Conservation (phyloP, 345 rosid genomes). For the Aegle marmelos region DNA sequence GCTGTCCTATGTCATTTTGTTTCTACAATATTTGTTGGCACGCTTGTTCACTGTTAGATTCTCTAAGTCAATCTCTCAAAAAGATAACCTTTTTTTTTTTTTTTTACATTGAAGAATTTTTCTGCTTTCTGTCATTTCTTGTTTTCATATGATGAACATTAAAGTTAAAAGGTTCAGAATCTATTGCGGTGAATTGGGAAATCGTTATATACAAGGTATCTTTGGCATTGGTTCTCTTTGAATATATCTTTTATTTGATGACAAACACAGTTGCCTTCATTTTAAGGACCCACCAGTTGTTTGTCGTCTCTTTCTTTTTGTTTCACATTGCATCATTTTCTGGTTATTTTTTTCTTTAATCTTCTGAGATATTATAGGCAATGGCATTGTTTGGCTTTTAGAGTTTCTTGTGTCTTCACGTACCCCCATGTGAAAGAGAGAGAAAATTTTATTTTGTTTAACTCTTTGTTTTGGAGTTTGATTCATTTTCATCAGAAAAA, state of each 20-base stretch:
- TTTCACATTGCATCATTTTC: background rate
- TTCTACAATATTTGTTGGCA: background rate
- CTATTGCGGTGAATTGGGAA: background rate
- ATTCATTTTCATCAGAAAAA: background rate
- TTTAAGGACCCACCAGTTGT: constrained; percentile 10
- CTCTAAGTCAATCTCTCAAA: background rate
- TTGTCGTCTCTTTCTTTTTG: constrained; percentile 4
- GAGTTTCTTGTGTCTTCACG: constrained; percentile 9
- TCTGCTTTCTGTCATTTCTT: background rate
- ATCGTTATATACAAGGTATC: constrained; percentile 1
- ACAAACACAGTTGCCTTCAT: background rate
- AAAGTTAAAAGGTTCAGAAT: background rate
- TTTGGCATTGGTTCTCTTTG: background rate
- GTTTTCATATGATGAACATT: background rate
- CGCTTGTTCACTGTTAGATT: background rate
- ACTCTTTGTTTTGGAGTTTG: background rate
- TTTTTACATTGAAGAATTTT: background rate
- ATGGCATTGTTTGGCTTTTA: background rate
- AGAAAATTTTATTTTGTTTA: background rate
- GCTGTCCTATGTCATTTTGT: background rate
- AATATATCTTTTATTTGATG: background rate
- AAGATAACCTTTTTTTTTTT: background rate
- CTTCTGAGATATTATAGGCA: background rate
- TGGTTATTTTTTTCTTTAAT: constrained; percentile 7
- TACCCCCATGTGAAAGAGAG: constrained; percentile 16